A percentile compares a stretch with the other conserved stretches of the same genome.
Conservation (phyloP, 1,139 yeast genomes). For the Saccharomyces pastorianus region DNA sequence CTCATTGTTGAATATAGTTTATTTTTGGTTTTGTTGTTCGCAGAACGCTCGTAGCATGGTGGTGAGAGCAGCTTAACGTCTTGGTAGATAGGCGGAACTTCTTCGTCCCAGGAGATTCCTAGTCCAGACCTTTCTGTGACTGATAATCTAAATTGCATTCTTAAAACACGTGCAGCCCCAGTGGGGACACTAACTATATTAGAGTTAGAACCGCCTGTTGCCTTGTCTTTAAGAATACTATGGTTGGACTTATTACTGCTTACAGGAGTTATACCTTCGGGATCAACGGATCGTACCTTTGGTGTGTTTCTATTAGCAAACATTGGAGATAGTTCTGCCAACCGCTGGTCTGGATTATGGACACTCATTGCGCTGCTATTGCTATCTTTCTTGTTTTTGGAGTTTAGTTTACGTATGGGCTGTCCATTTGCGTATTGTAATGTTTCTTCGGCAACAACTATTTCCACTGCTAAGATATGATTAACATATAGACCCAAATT, state of each 20-base stretch:
- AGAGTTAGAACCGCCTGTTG: conserved; percentile 5
- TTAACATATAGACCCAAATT: conserved; percentile 65
- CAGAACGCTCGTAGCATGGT: conserved; percentile 42
- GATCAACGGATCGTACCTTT: conserved; percentile 13
- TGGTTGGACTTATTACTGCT: conserved; percentile 7
- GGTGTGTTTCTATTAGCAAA: conserved; percentile 32
- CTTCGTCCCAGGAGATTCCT: conserved; percentile 98
- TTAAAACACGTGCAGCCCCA: conserved; percentile 85
- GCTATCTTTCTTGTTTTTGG: neutral
- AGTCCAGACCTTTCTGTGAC: conserved; percentile 87
- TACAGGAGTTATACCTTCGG: conserved; percentile 14
- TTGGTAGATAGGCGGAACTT: conserved; percentile 92
- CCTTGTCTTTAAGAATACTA: conserved; percentile 3
- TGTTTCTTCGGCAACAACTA: conserved; percentile 87
- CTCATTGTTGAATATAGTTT: conserved; percentile 6
- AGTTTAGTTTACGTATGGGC: conserved; percentile 17
- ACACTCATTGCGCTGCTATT: neutral
- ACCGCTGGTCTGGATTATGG: conserved; percentile 31
- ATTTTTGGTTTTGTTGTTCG: conserved; percentile 2
- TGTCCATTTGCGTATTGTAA: conserved; percentile 37
- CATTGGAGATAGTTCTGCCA: conserved; percentile 37
- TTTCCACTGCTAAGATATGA: conserved; percentile 73
- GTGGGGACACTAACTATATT: conserved; percentile 66
- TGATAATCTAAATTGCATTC: conserved; percentile 84
- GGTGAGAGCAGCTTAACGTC: conserved; percentile 79